These are phyloP conservation scores for Arachnopeziza araneosa DNA, from an alignment of 2,329 filamentous ascomycete species.

Conservation along the genomic window DNA sequence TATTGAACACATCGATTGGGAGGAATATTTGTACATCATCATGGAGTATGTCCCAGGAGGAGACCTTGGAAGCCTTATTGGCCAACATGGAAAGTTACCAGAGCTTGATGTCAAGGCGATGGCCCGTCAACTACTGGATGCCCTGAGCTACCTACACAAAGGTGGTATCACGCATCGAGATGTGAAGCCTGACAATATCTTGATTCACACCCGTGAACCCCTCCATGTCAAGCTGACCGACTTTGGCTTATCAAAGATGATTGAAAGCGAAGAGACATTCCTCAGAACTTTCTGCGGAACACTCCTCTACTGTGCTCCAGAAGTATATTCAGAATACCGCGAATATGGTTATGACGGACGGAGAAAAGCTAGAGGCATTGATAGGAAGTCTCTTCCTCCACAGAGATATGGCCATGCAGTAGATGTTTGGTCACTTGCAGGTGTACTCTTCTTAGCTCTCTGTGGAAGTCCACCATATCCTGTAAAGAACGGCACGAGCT, in stretches of 20 bases:
- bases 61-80: conserved; percentile 72
- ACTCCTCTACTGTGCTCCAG: conserved; percentile 89
- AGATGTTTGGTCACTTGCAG: conserved; percentile 94
- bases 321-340: conserved; percentile 76
- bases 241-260: conserved; percentile 93
- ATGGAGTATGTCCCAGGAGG: conserved; percentile 89
- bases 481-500: conserved; percentile 67
- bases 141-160: conserved; percentile 78
- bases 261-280: conserved; percentile 85
- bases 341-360: conserved; percentile 64
- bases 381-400: conserved; percentile 22
- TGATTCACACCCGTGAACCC: conserved; percentile 68
- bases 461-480: conserved; percentile 76
- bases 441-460: conserved; percentile 84
- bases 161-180: conserved; percentile 96
- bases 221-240: conserved; percentile 88
- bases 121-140: conserved; percentile 70
- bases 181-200: conserved; percentile 96
- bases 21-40: conserved; percentile 82
- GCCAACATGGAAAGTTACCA: conserved; percentile 52
- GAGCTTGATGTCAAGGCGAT: conserved; percentile 68
- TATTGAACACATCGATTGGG: conserved; percentile 80
- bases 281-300: conserved; percentile 96
- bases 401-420: conserved; percentile 85
- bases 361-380: conserved; percentile 36